These are phyloP conservation scores for Draba incana DNA, from an alignment of 345 rosid genomes.

Conservation along the genomic window DNA sequence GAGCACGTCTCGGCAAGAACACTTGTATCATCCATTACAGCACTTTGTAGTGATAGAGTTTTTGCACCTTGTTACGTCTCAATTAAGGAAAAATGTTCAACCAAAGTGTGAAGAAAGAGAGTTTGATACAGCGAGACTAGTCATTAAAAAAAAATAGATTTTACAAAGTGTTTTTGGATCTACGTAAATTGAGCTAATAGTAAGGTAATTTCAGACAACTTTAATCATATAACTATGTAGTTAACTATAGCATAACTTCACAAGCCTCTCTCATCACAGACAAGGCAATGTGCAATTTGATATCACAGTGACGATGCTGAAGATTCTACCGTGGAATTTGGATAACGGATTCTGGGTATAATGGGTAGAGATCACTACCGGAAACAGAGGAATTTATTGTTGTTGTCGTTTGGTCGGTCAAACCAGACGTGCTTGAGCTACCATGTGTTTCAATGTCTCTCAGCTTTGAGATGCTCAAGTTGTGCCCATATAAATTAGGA, in stretches of 20 bases:
- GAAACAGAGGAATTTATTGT: slow-evolving; percentile 24
- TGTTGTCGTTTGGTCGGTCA: slow-evolving; percentile 6
- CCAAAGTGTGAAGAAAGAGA: no score
- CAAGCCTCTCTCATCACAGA: no score
- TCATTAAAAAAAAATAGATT: neutral
- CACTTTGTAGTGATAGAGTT: no score
- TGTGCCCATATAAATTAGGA: slow-evolving; percentile 29
- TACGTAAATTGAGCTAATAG: neutral
- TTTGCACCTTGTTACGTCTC: no score
- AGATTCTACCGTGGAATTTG: neutral
- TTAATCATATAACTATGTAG: neutral
- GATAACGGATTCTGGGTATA: slow-evolving; percentile 13
- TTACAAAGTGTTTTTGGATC: neutral
- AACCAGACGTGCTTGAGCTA: slow-evolving; percentile 24
- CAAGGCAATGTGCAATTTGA: neutral
- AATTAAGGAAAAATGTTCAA: no score
- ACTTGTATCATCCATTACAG: no score
- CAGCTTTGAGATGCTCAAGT: slow-evolving; percentile 40
- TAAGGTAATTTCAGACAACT: neutral
- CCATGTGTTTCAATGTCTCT: slow-evolving; percentile 29
- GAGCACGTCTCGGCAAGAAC: no score
- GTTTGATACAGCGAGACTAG: no score
- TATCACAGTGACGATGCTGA: neutral
- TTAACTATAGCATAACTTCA: no score
- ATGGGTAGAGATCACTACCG: slow-evolving; percentile 26